These are phyloP conservation scores for Coffea canephora DNA, from an alignment of 257 asterid species.

Conservation along the genomic window DNA sequence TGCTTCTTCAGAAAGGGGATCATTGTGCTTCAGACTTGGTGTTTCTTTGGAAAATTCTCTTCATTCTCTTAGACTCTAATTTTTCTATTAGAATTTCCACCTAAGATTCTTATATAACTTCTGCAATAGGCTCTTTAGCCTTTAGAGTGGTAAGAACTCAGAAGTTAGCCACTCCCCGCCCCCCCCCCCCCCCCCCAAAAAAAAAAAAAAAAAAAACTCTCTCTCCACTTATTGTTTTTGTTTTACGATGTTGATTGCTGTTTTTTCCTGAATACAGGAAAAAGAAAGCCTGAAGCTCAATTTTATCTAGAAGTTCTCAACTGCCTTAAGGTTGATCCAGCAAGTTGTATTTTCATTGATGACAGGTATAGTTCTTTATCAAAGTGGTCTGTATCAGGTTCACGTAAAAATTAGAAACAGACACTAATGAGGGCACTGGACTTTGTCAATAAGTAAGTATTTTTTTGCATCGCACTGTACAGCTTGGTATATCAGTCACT, in stretches of 20 bases:
- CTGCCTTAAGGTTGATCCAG: constrained; percentile 62
- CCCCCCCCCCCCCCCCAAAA: no score
- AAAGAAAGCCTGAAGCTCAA: constrained; percentile 85
- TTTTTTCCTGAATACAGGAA: constrained; percentile 49
- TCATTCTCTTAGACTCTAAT: neutral
- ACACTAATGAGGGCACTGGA: neutral
- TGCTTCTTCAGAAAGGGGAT: neutral
- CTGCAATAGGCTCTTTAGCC: neutral
- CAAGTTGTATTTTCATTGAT: constrained; percentile 69
- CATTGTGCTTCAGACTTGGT: neutral
- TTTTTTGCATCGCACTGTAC: neutral
- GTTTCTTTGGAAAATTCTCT: neutral
- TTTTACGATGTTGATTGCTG: constrained; percentile 2
- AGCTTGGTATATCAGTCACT: neutral
- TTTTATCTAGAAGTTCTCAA: constrained; percentile 64
- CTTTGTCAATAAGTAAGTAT: neutral
- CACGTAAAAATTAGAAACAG: neutral
- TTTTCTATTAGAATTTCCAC: neutral
- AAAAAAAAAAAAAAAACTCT: no score
- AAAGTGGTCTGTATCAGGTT: neutral
- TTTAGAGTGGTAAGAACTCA: neutral
- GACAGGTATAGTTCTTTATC: constrained; percentile 54
- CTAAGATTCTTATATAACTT: neutral
- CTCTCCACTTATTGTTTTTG: neutral
- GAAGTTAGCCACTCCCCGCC: neutral